phyloP scores from a whole-genome alignment of 306 rosid genomes.

The Carpinus viminea region DNA sequence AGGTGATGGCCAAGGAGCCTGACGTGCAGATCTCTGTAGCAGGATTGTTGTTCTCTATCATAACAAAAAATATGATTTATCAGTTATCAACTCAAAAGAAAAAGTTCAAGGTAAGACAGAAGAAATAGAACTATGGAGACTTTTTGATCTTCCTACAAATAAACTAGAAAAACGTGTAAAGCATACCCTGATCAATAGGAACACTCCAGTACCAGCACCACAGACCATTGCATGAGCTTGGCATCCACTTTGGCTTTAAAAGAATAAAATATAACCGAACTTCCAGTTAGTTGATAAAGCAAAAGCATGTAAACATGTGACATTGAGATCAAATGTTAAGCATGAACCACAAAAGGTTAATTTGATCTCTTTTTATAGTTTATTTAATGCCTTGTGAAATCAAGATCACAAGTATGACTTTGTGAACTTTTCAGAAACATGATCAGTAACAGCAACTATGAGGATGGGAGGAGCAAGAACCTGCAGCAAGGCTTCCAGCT shows the following conservation, averaged over 20 bases:
- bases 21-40: slow-evolving; percentile 90
- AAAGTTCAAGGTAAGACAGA: slow-evolving; percentile 1
- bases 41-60: slow-evolving; percentile 82
- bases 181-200: slow-evolving; percentile 81
- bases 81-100: slow-evolving; percentile 1
- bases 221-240: slow-evolving; percentile 83
- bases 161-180: background rate
- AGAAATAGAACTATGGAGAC: slow-evolving; percentile 2
- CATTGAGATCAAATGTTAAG: background rate
- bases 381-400: background rate
- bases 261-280: slow-evolving; percentile 26
- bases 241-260: slow-evolving; percentile 79
- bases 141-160: background rate
- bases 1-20: slow-evolving; percentile 96
- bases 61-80: slow-evolving; percentile 22
- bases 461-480: slow-evolving; percentile 43
- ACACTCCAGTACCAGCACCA: slow-evolving; percentile 93
- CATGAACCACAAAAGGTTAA: background rate
- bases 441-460: background rate
- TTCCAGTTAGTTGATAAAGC: slow-evolving; percentile 24
- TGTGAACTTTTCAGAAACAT: background rate
- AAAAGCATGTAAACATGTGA: slow-evolving; percentile 1
- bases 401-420: background rate
- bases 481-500: slow-evolving; percentile 95
- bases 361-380: background rate